Evolutionary conservation across 1,284 basidiomycete genomes (phyloP).

Genomic region (Apiotrichum sp.): DNA sequence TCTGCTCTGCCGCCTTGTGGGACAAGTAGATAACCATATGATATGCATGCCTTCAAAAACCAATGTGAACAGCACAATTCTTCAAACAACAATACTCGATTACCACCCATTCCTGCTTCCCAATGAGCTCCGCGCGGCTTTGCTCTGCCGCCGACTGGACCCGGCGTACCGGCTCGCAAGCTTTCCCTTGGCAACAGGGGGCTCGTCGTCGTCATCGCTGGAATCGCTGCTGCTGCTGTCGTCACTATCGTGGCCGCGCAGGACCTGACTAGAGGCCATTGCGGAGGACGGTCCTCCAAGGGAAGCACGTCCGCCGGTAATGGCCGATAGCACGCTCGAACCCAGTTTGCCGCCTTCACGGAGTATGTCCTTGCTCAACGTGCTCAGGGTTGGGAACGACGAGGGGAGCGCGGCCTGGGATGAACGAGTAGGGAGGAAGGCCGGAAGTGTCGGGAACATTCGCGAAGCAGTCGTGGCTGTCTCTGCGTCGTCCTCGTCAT

Average conservation of each 20-base stretch:
- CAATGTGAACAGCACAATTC: no score
- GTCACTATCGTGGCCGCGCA: not conserved
- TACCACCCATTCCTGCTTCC: not conserved
- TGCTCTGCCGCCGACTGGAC: not conserved
- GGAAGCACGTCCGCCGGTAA: not conserved
- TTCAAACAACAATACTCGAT: not conserved
- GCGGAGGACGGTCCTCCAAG: not conserved
- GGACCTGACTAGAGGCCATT: not conserved
- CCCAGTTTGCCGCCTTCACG: conserved; percentile 5
- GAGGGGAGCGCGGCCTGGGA: conserved; percentile 1
- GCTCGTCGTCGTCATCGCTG: not conserved
- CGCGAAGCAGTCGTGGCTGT: conserved; percentile 6
- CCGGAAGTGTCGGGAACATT: not conserved
- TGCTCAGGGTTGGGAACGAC: conserved; percentile 14
- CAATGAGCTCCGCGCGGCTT: not conserved
- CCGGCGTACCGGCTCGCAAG: not conserved
- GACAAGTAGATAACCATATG: no score
- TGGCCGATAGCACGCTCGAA: not conserved
- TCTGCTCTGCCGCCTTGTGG: no score
- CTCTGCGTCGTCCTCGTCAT: conserved; percentile 8
- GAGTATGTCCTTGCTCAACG: conserved; percentile 12
- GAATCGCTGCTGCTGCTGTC: not conserved
- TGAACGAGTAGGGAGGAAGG: not conserved
- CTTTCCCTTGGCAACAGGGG: not conserved
- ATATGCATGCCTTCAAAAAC: no score